Evolutionary conservation across 805 yeast genomes (phyloP).

Genomic region (Zygoascus biomembranicola): DNA sequence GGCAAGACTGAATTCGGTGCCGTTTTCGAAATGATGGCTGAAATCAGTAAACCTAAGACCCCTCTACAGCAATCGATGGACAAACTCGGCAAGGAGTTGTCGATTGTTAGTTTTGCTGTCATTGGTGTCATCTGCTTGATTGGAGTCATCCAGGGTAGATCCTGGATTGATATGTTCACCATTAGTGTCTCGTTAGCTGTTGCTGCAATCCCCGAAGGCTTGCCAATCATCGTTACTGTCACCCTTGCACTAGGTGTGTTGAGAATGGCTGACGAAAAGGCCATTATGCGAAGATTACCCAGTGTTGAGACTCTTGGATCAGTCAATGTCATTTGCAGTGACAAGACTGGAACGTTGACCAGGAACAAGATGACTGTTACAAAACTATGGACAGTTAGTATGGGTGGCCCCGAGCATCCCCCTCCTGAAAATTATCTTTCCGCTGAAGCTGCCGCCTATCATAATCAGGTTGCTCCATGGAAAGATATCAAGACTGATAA

Average conservation of each 20-base stretch:
- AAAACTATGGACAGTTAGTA: conserved; percentile 68
- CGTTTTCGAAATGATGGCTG: conserved; percentile 91
- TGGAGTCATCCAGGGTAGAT: conserved; percentile 86
- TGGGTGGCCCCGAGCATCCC: conserved; percentile 16
- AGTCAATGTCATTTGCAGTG: conserved; percentile 87
- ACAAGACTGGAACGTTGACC: conserved; percentile 86
- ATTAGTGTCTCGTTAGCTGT: conserved; percentile 96
- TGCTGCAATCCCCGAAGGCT: conserved; percentile 98
- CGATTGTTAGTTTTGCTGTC: conserved; percentile 72
- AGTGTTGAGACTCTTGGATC: conserved; percentile 93
- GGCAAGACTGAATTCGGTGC: conserved; percentile 86
- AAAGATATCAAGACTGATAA: not conserved
- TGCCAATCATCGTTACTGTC: conserved; percentile 96
- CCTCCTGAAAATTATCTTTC: conserved; percentile 4
- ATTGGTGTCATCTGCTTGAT: conserved; percentile 88
- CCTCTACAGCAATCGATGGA: conserved; percentile 96
- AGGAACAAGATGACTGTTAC: conserved; percentile 88
- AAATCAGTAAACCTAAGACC: conserved; percentile 94
- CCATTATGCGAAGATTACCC: conserved; percentile 89
- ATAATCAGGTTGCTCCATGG: not conserved
- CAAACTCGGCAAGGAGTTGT: conserved; percentile 83
- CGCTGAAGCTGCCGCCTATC: not conserved
- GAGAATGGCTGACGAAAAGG: conserved; percentile 91
- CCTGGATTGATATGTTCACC: conserved; percentile 97
- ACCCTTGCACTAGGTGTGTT: conserved; percentile 93